Evolutionary conservation across 73 alveolate genomes (phyloP).

Genomic region (Loxodes magnus): DNA sequence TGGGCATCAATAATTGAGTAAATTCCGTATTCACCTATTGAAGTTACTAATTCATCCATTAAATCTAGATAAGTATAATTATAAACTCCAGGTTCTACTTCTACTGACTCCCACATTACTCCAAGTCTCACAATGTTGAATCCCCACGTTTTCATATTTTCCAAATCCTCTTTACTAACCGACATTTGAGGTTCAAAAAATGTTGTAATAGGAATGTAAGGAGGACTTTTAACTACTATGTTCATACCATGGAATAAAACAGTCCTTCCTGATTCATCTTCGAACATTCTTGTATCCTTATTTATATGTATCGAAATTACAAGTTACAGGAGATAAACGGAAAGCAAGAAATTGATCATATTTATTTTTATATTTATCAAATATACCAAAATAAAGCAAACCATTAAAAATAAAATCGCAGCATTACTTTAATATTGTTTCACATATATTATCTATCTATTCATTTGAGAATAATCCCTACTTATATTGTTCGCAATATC

Average conservation of each 20-base stretch:
- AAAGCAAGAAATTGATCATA: too few species aligned
- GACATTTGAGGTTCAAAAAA: slow-evolving; percentile 23
- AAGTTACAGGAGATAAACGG: too few species aligned
- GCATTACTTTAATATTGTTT: too few species aligned
- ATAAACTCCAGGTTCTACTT: slow-evolving; percentile 7
- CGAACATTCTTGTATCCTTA: slow-evolving; percentile 8
- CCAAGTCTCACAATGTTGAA: slow-evolving; percentile 24
- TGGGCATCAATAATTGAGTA: slow-evolving; percentile 17
- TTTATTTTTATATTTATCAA: too few species aligned
- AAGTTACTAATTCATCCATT: slow-evolving; percentile 5
- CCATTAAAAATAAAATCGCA: too few species aligned
- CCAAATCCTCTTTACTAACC: slow-evolving; percentile 3
- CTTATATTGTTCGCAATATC: too few species aligned
- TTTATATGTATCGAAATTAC: slow-evolving; percentile 8
- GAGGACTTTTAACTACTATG: slow-evolving; percentile 14
- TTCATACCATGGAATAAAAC: slow-evolving; percentile 24
- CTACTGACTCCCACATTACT: slow-evolving; percentile 28
- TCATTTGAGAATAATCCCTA: too few species aligned
- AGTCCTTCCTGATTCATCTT: slow-evolving; percentile 13
- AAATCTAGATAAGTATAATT: slow-evolving; percentile 13
- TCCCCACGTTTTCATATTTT: slow-evolving; percentile 20
- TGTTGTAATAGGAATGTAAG: slow-evolving; percentile 15
- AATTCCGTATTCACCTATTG: slow-evolving; percentile 16
- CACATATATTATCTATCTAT: too few species aligned
- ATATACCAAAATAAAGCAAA: too few species aligned